Evolutionary conservation across 139 green algal species (phyloP), one percentile per base, ranked within the genome.

Genomic region (Mychonastes homosphaera): DNA sequence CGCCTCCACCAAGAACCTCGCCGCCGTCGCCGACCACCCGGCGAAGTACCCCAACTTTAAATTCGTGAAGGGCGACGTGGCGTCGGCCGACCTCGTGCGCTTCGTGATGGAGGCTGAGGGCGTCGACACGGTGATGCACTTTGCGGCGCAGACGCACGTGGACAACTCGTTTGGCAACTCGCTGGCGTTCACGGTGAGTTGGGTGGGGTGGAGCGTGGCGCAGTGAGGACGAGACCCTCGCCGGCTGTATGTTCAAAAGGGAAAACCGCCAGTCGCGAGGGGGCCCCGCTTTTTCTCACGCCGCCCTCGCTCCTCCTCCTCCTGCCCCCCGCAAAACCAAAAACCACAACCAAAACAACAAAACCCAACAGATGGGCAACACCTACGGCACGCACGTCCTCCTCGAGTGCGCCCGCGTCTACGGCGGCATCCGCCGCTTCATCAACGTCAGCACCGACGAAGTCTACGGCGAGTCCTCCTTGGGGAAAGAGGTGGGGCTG

Each of bases 291-390:
- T n/a, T n/a, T n/a, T n/a, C n/a, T n/a, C n/a, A n/a, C n/a, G n/a
- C n/a, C n/a, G n/a, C n/a, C n/a, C n/a, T n/a, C n/a, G n/a, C n/a
- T n/a, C n/a, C n/a, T n/a, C n/a, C n/a, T n/a, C n/a, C n/a, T n/a
- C n/a, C n/a, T n/a, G n/a, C n/a, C n/a, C n/a, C n/a, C n/a, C n/a
- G n/a, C n/a, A n/a, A n/a, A n/a, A n/a, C n/a, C n/a, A n/a, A n/a
- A n/a, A n/a, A n/a, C n/a, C n/a, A n/a, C n/a, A n/a, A n/a, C n/a
- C n/a, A n/a, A n/a, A n/a, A n/a, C n/a, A n/a, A n/a, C n/a, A n/a
- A n/a, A n/a, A n/a, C 18, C n/a, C n/a, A n/a, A n/a, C n/a, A n/a
- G n/a, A 78, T 80, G 66, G 93, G 94, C 79, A 96, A 96, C 71
- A 87, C 86, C 23, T 79, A 82, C 29, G 87, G 87, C 41, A 96